Percentiles rank a stretch among this genome's conserved stretches.
phyloP scores from a whole-genome alignment of 805 yeast species.

The Myxozyma udenii region DNA sequence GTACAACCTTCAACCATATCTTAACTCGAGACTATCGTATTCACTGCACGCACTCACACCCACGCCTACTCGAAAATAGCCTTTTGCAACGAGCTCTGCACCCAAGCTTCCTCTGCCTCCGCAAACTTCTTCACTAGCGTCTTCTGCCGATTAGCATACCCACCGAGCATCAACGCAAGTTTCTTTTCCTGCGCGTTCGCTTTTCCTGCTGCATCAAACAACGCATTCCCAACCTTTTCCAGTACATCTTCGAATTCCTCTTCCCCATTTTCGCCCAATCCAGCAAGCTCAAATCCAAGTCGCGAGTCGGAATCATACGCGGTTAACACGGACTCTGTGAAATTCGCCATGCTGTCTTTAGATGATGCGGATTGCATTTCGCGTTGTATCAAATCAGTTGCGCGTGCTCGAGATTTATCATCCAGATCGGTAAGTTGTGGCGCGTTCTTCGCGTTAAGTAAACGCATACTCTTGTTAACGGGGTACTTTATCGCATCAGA shows the following conservation, averaged over 20 bases:
- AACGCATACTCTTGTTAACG: background rate
- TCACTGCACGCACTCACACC: too few relatives aligned
- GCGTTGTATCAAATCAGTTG: background rate
- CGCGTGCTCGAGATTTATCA: slow-evolving; percentile 9
- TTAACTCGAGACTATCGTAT: too few relatives aligned
- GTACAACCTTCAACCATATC: too few relatives aligned
- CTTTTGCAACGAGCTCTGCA: slow-evolving; percentile 16
- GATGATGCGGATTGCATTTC: background rate
- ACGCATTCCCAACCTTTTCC: slow-evolving; percentile 24
- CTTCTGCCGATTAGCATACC: slow-evolving; percentile 38
- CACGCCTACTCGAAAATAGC: slow-evolving; percentile 13
- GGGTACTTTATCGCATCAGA: slow-evolving; percentile 36
- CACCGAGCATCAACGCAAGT: slow-evolving; percentile 36
- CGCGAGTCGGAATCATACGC: background rate
- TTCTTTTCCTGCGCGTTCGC: slow-evolving; percentile 39
- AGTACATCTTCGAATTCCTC: slow-evolving; percentile 16
- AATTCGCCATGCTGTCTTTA: background rate
- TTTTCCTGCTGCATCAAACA: slow-evolving; percentile 28
- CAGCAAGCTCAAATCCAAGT: background rate
- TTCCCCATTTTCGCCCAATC: background rate
- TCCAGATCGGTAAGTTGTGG: slow-evolving; percentile 30
- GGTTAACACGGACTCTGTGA: background rate
- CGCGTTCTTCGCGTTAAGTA: slow-evolving; percentile 16
- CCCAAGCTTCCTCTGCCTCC: slow-evolving; percentile 23
- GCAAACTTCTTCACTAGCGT: slow-evolving; percentile 27